Conservation (phyloP, 2,329 filamentous ascomycete genomes). For the Colletotrichum sp. region DNA sequence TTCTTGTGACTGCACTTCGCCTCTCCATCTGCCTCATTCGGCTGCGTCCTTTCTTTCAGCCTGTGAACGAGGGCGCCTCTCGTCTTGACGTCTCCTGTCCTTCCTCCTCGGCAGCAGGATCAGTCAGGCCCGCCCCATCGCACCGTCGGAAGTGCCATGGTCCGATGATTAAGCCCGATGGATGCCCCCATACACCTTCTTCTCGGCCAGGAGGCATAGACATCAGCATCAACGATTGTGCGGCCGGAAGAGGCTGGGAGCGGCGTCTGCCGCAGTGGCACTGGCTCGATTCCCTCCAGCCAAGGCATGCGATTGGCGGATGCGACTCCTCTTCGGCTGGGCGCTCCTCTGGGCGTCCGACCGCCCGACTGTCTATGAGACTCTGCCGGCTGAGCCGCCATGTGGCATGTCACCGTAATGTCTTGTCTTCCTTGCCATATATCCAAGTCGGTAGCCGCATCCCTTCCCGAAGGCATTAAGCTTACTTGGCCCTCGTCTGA, state of each 20-base stretch:
- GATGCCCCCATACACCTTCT: constrained; percentile 4
- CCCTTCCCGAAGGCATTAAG: not conserved
- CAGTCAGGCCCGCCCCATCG: not conserved
- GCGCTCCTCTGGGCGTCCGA: constrained; percentile 8
- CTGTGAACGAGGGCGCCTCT: not conserved
- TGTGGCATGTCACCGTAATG: not conserved
- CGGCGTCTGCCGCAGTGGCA: not conserved
- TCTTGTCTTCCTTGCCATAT: constrained; percentile 10
- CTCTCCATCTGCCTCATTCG: not conserved
- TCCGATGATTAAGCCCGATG: constrained; percentile 14
- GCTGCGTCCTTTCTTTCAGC: not conserved
- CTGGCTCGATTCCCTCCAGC: not conserved
- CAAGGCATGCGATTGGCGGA: constrained; percentile 12
- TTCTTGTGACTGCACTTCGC: not conserved
- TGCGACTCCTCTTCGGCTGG: constrained; percentile 4
- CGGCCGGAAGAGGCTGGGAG: constrained; percentile 12
- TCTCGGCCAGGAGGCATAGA: not conserved
- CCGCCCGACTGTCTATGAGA: not conserved
- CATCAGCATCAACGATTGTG: constrained; percentile 2
- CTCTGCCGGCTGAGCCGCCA: not conserved
- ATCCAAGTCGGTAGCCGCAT: constrained; percentile 6
- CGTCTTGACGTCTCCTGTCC: not conserved
- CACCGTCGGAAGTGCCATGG: constrained; percentile 2
- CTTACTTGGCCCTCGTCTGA: constrained; percentile 13
- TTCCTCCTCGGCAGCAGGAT: not conserved